Conservation (phyloP, 164 flowering plant genomes). For the Brasenia schreberi region DNA sequence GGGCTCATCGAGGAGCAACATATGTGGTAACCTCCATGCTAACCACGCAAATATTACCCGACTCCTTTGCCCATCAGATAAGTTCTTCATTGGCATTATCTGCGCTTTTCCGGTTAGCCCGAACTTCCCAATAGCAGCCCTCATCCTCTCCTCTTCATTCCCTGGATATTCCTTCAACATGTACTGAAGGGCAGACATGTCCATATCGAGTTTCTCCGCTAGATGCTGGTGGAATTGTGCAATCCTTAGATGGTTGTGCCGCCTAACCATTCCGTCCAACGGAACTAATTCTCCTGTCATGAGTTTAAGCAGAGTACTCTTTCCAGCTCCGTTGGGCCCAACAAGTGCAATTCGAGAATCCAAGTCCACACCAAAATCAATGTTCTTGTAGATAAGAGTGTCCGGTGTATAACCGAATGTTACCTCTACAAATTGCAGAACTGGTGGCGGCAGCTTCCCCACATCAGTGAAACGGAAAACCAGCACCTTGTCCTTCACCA, state of each 20-base stretch:
- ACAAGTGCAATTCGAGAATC: slow-evolving; percentile 90
- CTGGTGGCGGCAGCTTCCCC: slow-evolving; percentile 98
- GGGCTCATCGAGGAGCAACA: slow-evolving; percentile 79
- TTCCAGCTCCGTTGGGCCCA: slow-evolving; percentile 98
- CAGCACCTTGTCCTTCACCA: slow-evolving; percentile 54
- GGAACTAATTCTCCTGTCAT: slow-evolving; percentile 93
- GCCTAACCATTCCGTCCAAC: slow-evolving; percentile 85
- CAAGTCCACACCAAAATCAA: slow-evolving; percentile 92
- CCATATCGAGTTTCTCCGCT: slow-evolving; percentile 82
- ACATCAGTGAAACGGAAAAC: slow-evolving; percentile 85
- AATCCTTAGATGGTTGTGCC: slow-evolving; percentile 88
- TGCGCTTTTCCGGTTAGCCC: slow-evolving; percentile 90
- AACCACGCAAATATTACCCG: slow-evolving; percentile 92
- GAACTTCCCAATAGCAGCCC: slow-evolving; percentile 80
- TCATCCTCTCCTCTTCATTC: slow-evolving; percentile 89
- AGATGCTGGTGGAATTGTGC: slow-evolving; percentile 95
- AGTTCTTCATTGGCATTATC: slow-evolving; percentile 86
- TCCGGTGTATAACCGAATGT: slow-evolving; percentile 89
- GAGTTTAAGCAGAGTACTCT: slow-evolving; percentile 89
- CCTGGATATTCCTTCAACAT: slow-evolving; percentile 91
- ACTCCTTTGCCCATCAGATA: slow-evolving; percentile 92
- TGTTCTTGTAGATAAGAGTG: slow-evolving; percentile 68
- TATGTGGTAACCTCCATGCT: slow-evolving; percentile 70
- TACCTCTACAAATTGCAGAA: slow-evolving; percentile 90
- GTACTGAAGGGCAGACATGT: slow-evolving; percentile 66